These are phyloP conservation scores for Colletotrichum incanum DNA, from an alignment of 2,329 filamentous ascomycete genomes.

Conservation along the genomic window DNA sequence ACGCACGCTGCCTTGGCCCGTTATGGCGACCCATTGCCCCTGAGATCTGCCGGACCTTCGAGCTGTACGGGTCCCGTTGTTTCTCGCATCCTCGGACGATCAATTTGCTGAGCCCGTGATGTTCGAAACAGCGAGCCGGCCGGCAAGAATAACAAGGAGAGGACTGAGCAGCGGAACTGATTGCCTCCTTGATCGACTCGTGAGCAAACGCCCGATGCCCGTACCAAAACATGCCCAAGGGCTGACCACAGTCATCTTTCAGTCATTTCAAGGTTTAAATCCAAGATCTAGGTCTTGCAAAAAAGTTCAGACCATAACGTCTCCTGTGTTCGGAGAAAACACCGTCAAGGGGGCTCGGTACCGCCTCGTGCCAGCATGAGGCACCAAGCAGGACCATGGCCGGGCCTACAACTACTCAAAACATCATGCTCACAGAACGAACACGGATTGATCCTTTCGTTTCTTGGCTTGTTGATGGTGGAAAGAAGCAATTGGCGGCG, in stretches of 20 bases:
- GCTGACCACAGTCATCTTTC: not conserved
- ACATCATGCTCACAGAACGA: not conserved
- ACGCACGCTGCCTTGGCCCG: not conserved
- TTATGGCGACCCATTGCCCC: conserved; percentile 10
- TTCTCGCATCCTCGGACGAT: conserved; percentile 1
- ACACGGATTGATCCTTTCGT: not conserved
- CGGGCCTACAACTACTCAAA: not conserved
- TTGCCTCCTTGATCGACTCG: not conserved
- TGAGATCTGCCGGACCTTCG: conserved; percentile 4
- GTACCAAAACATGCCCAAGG: not conserved
- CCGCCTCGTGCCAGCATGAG: not conserved
- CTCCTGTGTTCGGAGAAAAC: conserved; percentile 26
- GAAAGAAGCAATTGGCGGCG: not conserved
- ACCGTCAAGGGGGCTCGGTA: not conserved
- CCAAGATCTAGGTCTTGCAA: not conserved
- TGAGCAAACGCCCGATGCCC: not conserved
- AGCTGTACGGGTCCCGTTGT: not conserved
- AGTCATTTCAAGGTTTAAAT: not conserved
- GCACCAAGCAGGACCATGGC: not conserved
- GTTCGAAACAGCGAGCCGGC: conserved; percentile 7
- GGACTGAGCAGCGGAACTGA: not conserved
- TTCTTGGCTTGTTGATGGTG: not conserved
- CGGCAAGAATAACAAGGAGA: not conserved
- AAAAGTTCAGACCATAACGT: conserved; percentile 22
- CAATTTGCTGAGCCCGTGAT: not conserved